Evolutionary conservation across 169 alveolate species (phyloP), one percentile per base, ranked within the genome.

Genomic region (Eimeria zaria): DNA sequence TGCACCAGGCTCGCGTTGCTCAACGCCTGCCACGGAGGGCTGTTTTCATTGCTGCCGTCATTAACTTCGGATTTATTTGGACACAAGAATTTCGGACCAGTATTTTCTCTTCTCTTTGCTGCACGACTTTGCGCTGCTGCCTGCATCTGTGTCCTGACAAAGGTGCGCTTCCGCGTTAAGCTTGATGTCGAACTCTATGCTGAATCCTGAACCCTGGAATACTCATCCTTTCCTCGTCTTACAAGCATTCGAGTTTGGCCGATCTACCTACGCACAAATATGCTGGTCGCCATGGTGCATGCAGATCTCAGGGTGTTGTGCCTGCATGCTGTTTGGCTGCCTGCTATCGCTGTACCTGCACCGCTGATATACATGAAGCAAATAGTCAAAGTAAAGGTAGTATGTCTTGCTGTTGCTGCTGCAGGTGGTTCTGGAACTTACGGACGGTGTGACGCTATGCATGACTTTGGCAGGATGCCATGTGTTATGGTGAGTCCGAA

Each of bases 101-200:
- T 97, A n/a, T 97, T 97, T 91, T 97, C 97, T 11, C 97, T 97
- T 22, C 98, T 97, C 74, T 97, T 96, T 76, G 96, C 97, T 11
- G 98, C 98, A 14, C 46, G 96, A 36, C 92, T 93, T 51, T 88
- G 88, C 46, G 96, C 96, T 22, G 96, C 90, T 2, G 96, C 96
- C 30, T 71, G 89, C 89, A 80, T 88, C 22, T 80, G 93, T 55
- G 67, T 83, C 39, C 81, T 80, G 73, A 93, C 84, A 39, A 93
- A 93, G 64, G 96, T 80, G 71, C n/a, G 64, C 30, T n/a, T 36
- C 30, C 39, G 20, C 36, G 36, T 41, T 14, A 11, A 36, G 24
- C 80, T 24, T 0, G 14, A 12, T 12, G 12, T 4, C 0, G 24
- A 33, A 24, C 5, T 16, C 74, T 64, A 36, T 5, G 76, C 7